Percentiles rank a stretch among this genome's conserved stretches.
Evolutionary conservation across 371 early-diverging fungal species (phyloP).

Genomic region (Rhizopus stolonifer): DNA sequence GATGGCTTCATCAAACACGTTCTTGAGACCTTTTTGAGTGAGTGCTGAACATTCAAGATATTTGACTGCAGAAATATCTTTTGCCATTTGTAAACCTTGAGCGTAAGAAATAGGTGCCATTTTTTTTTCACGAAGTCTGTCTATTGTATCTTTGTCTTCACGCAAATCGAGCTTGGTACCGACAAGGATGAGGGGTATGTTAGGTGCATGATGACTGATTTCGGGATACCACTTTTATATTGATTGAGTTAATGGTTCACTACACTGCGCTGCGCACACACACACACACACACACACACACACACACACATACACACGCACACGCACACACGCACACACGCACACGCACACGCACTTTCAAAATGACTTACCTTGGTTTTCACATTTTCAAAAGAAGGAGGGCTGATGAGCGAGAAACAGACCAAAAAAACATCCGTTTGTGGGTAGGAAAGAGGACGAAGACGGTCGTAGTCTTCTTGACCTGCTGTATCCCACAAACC

Average conservation of each 20-base stretch:
- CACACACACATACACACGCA: too few species aligned
- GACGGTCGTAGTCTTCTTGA: slow-evolving; percentile 97
- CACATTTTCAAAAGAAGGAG: slow-evolving; percentile 93
- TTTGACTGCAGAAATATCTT: slow-evolving; percentile 88
- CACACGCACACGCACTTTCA: too few species aligned
- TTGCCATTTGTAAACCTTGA: slow-evolving; percentile 88
- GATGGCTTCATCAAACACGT: slow-evolving; percentile 97
- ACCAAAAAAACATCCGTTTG: slow-evolving; percentile 93
- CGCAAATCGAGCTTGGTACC: slow-evolving; percentile 99
- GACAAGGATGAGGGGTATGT: slow-evolving; percentile 94
- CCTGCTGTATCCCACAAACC: slow-evolving; percentile 99
- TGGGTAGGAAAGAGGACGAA: slow-evolving; percentile 93
- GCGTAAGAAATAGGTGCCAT: slow-evolving; percentile 90
- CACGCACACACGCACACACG: too few species aligned
- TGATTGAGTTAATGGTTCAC: not conserved
- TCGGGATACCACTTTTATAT: slow-evolving; percentile 88
- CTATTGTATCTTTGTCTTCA: slow-evolving; percentile 87
- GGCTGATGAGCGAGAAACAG: slow-evolving; percentile 86
- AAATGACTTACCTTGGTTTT: slow-evolving; percentile 75
- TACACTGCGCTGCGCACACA: too few species aligned
- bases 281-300: too few species aligned
- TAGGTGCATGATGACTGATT: slow-evolving; percentile 93
- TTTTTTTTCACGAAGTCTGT: slow-evolving; percentile 82
- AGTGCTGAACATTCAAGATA: slow-evolving; percentile 99
- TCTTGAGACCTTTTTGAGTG: slow-evolving; percentile 96